Conservation (phyloP, 192 early-diverging fungal species). For the Backusella australiensis region DNA sequence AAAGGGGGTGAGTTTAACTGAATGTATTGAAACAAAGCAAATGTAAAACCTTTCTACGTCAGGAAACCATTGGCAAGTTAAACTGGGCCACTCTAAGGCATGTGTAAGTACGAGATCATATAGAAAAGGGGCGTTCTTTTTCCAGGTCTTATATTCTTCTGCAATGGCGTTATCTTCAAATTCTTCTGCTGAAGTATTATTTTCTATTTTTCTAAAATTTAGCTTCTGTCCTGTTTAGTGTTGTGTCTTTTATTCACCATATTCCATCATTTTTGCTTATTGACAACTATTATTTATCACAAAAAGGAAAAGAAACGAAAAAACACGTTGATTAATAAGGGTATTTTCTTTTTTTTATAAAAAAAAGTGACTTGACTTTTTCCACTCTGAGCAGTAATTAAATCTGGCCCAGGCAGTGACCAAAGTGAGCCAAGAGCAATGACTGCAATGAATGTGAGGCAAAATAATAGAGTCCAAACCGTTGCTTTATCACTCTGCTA, state of each 20-base stretch:
- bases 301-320: not conserved
- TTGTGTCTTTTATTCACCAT: not conserved
- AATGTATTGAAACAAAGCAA: not conserved
- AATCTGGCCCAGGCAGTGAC: not conserved
- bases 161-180: constrained; percentile 81
- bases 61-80: constrained; percentile 97
- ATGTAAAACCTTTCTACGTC: constrained; percentile 75
- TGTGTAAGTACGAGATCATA: constrained; percentile 98
- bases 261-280: not conserved
- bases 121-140: constrained; percentile 98
- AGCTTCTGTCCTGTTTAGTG: not conserved
- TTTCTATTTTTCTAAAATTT: not conserved
- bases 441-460: not conserved
- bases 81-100: constrained; percentile 97
- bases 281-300: not conserved
- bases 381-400: not conserved
- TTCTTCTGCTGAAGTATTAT: constrained; percentile 17
- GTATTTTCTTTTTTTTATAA: not conserved
- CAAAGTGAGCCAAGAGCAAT: not conserved
- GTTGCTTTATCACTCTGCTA: not conserved
- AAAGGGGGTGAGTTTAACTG: not conserved
- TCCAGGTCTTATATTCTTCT: constrained; percentile 99
- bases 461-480: not conserved
- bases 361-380: constrained; percentile 4
- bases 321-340: not conserved